Conservation (phyloP, 805 yeast genomes). For the Metschnikowia gruessii region DNA sequence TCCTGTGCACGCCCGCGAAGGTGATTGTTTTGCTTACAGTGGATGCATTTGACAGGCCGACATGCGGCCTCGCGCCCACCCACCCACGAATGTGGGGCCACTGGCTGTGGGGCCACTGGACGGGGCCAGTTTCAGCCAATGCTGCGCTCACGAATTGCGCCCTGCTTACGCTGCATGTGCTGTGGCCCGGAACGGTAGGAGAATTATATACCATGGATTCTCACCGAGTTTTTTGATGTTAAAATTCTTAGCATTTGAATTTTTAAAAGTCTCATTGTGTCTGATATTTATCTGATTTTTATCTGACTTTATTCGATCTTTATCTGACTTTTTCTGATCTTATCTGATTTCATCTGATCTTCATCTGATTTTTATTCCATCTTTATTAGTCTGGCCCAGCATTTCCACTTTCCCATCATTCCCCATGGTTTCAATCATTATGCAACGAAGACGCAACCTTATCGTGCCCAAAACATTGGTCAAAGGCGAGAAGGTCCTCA, state of each 20-base stretch:
- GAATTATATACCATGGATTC: constrained; percentile 2
- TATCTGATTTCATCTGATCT: too few species aligned
- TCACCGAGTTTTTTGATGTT: not conserved
- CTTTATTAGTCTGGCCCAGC: too few species aligned
- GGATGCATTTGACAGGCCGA: constrained; percentile 14
- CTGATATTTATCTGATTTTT: too few species aligned
- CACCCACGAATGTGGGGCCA: constrained; percentile 15
- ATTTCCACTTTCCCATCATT: too few species aligned
- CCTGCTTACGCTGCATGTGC: not conserved
- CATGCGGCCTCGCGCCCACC: constrained; percentile 11
- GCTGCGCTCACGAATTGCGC: constrained; percentile 6
- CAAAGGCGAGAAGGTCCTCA: constrained; percentile 27
- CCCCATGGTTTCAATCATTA: constrained; percentile 17
- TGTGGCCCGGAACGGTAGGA: not conserved
- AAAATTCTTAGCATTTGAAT: too few species aligned
- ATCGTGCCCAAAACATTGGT: constrained; percentile 11
- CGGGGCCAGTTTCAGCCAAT: constrained; percentile 9
- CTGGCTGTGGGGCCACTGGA: too few species aligned
- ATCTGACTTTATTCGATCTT: too few species aligned
- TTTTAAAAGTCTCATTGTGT: too few species aligned
- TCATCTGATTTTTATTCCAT: too few species aligned
- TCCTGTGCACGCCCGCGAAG: not conserved
- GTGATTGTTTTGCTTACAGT: not conserved
- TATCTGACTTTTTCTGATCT: too few species aligned
- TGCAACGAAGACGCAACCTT: constrained; percentile 17